Evolutionary conservation across 2,329 filamentous ascomycete genomes (phyloP).

Genomic region (Colletotrichum acutatum): DNA sequence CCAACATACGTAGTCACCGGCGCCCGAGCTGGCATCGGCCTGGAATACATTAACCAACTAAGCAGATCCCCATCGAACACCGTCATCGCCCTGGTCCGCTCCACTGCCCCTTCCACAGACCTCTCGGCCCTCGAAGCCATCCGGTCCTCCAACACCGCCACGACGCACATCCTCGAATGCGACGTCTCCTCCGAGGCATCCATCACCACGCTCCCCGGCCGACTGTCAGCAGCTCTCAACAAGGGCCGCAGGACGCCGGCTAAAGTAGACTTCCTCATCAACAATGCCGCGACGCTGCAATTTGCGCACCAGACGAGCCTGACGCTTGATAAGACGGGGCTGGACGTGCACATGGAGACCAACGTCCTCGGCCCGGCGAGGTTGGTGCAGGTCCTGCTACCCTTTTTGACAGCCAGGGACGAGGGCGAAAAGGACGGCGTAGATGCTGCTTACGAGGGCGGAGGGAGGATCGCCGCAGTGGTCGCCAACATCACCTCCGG

Average conservation of each 20-base stretch:
- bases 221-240: not conserved
- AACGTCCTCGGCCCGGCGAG: conserved; percentile 61
- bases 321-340: conserved; percentile 47
- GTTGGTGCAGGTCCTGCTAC: conserved; percentile 51
- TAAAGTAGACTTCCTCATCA: conserved; percentile 46
- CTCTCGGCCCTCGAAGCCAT: conserved; percentile 20
- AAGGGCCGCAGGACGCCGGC: not conserved
- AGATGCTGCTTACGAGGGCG: not conserved
- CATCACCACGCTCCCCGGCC: conserved; percentile 1
- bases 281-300: conserved; percentile 48
- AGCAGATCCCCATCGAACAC: conserved; percentile 44
- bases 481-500: conserved; percentile 56
- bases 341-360: conserved; percentile 52
- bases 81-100: conserved; percentile 52
- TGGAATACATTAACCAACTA: conserved; percentile 47
- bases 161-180: conserved; percentile 28
- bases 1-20: conserved; percentile 47
- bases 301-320: conserved; percentile 48
- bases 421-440: not conserved
- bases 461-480: conserved; percentile 37
- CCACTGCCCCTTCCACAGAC: conserved; percentile 20
- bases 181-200: conserved; percentile 30
- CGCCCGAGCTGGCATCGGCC: conserved; percentile 43
- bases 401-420: conserved; percentile 37
- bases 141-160: not conserved